Conservation (phyloP, 768 basidiomycete genomes). For the Amanita rubescens region DNA sequence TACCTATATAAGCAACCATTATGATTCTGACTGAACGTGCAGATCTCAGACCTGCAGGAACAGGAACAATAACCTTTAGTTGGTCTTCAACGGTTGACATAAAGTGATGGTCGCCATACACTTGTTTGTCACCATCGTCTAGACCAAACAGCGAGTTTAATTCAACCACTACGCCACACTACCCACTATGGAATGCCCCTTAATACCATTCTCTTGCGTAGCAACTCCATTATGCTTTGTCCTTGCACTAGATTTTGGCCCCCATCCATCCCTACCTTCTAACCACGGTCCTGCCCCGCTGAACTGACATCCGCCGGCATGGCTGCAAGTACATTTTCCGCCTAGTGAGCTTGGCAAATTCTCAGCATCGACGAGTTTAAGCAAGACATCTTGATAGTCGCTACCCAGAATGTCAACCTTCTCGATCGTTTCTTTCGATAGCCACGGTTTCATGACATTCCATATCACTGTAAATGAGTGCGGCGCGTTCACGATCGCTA, state of each 20-base stretch:
- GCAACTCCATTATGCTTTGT: neutral
- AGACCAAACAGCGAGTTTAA: neutral
- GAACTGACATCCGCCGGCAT: constrained; percentile 48
- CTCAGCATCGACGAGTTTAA: constrained; percentile 55
- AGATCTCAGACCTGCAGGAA: too few relatives aligned
- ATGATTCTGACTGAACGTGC: neutral
- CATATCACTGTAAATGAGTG: constrained; percentile 68
- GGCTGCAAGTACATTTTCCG: constrained; percentile 56
- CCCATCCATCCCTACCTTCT: constrained; percentile 48
- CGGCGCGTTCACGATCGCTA: constrained; percentile 67
- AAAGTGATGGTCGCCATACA: too few relatives aligned
- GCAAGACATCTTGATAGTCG: constrained; percentile 49
- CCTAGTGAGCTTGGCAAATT: constrained; percentile 55
- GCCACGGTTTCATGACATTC: constrained; percentile 61
- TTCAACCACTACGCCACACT: neutral
- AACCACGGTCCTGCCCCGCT: constrained; percentile 69
- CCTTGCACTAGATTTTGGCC: constrained; percentile 25
- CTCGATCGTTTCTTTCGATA: constrained; percentile 61
- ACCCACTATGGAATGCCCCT: neutral
- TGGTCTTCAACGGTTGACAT: too few relatives aligned
- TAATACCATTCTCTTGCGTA: neutral
- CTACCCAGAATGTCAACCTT: constrained; percentile 62
- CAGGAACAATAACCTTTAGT: too few relatives aligned
- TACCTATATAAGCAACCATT: neutral
- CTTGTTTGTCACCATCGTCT: constrained; percentile 1